phyloP scores from a whole-genome alignment of 2,329 filamentous ascomycete species.

The Penicillium hordei region DNA sequence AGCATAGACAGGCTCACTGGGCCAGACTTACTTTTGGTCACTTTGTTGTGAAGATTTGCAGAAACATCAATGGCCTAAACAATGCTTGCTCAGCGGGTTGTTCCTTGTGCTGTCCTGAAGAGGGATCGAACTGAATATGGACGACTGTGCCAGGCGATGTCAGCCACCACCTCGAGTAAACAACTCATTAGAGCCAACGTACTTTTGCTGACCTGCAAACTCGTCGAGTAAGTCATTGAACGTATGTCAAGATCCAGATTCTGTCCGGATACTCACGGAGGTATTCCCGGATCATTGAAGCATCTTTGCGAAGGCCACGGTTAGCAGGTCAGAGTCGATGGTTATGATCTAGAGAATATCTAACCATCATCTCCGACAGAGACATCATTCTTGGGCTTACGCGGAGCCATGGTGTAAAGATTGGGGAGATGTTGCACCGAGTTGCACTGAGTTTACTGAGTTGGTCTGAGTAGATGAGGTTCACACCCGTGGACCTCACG shows the following conservation, averaged over 20 bases:
- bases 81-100: neutral
- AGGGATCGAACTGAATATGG: constrained; percentile 51
- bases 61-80: constrained; percentile 58
- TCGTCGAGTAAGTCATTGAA: neutral
- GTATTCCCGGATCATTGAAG: constrained; percentile 51
- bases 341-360: neutral
- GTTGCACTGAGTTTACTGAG: neutral
- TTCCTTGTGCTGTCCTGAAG: neutral
- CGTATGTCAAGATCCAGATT: neutral
- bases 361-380: constrained; percentile 33
- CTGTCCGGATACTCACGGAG: constrained; percentile 43
- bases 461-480: neutral
- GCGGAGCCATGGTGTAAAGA: constrained; percentile 38
- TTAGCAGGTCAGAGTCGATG: constrained; percentile 3
- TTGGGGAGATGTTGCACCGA: neutral
- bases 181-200: constrained; percentile 7
- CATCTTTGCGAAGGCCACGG: constrained; percentile 22
- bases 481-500: neutral
- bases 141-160: constrained; percentile 40
- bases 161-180: neutral
- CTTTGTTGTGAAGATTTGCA: constrained; percentile 61
- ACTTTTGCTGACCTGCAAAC: constrained; percentile 52
- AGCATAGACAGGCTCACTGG: constrained; percentile 10
- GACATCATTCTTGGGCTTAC: constrained; percentile 40
- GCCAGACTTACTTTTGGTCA: constrained; percentile 52